Evolutionary conservation across 805 yeast genomes (phyloP), one percentile per base, ranked within the genome.

Genomic region (Scheffersomyces stipitis): DNA sequence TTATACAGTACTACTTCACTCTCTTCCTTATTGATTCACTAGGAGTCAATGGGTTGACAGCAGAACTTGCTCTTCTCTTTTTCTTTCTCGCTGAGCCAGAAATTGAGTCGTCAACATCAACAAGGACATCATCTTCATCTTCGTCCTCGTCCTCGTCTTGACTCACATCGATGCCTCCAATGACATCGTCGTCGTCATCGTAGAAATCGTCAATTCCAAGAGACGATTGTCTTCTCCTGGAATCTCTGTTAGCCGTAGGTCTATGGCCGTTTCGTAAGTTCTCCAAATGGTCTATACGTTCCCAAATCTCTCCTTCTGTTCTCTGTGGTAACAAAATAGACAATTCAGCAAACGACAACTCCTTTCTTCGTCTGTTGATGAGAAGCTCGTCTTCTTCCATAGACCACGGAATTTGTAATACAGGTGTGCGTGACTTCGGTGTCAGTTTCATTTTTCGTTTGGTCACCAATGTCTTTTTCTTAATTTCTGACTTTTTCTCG

Each of bases 311-410:
- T n/a, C 69, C 69, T 54, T 84, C 89, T 0, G 93, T 71, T 45
- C 87, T 75, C 39, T 73, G 75, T 12, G 93, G 91, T 29, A 88
- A 65, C 35, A 88, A 60, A 23, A 87, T 81, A 12, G 83, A 73
- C 26, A 88, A 64, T 60, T 88, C 96, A 13, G 82, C 83, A 50
- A 83, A 71, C 23, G 83, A 75, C 28, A 88, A 62, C 37, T 82
- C 83, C 45, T 80, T 64, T 33, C 75, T 64, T 7, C 77, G 60
- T 34, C 84, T 66, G 41, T 76, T 69, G 31, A 73, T 72, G 29
- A 78, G 49, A 26, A 87, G 57, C 43, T 81, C 84, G 59, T 87
- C 95, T 58, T 87, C 95, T 35, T 85, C 93, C 49, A 65, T 61
- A 2, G 75, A 60, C 80, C 80, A 76, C 1, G 75, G 71, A 26